Base-by-base conservation (phyloP, 441 rosid species). In the Hura crepitans region DNA sequence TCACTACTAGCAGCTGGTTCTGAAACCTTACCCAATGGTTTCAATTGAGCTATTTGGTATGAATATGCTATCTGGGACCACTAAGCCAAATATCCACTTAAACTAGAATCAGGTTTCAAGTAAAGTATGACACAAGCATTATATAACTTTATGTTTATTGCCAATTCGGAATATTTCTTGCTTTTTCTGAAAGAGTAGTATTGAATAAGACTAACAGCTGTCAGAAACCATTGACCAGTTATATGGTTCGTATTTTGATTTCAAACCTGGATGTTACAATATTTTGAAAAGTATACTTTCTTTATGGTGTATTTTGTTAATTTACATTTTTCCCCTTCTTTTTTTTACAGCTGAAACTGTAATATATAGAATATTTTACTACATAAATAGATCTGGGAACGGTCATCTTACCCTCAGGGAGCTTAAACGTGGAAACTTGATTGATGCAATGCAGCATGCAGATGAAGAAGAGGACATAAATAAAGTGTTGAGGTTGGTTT, bases 401-500 rank as follows among this genome's bases (percentile, higher is more conserved):
- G 97, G 98, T 64, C 95, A 83, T 69, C 81, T 95, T 71, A 84
- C 92, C 47, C 87, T 90, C 70, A 88, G 89, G 85, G 99, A 95
- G 85, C 86, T 95, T 68, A 92, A 82, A 77, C 89, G 90, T 42
- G 97, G 98, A 77, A 88, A 95, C 77, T 79, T 95, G 76, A 81
- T 92, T 55, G 93, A 86, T 77, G 98, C 98, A 66, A 87, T 92
- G 93, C 88, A 69, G 58, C 89, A 92, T 81, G 97, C 91, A 54
- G 97, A 95, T 60, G 96, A 92, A 81, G 99, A 95, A 85, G 99
- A 95, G 74, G 99, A 95, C 80, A 95, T 95, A 76, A 95, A 95
- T 86, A 95, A 95, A 86, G 96, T 95, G 68, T 81, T 95, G 83
- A 95, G 97, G 99, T 95, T 75, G 75, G 74, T 53, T 27, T 65